Evolutionary conservation across 2,329 filamentous ascomycete genomes (phyloP), one percentile per base, ranked within the genome.

Genomic region (Alternaria viburni): DNA sequence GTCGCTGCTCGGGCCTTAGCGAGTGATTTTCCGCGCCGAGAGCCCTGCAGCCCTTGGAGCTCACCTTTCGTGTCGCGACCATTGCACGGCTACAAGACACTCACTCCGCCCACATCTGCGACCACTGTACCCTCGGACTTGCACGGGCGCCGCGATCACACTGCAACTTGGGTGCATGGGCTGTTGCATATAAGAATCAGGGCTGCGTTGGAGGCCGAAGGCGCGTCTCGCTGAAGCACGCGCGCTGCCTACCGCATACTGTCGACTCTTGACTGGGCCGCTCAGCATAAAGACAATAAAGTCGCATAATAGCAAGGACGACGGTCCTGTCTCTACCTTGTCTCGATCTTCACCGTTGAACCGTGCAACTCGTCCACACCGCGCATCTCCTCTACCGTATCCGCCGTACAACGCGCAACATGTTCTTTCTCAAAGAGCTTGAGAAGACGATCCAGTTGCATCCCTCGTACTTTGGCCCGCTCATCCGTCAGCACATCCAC

Each of bases 381-480:
- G 57, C 61, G 56, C 60, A 60, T 61, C 46, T 36, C 47, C 50
- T 30, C 45, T n/a, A 51, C 26, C 54, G 52, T 57, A 26, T 58
- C 64, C 62, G 54, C 60, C 57, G 50, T 62, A 59, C 65, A 56
- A 44, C 57, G 65, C 68, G 81, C 57, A 83, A 68, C 73, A 99
- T 99, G 96, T 99, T 98, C 83, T 99, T 99, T 85, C 92, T 99
- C 69, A 93, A 97, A 83, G 95, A 97, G 79, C 91, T 98, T 82
- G 93, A 97, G 83, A 93, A 95, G 79, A 91, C 93, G 77, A 94
- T 98, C 75, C 94, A 93, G 72, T 88, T 99, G 76, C 96, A 99
- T 79, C 96, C 96, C 26, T 98, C 95, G 12, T 99, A 96, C 84
- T 98, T 99, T 79, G 94, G 94, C 62, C 91, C 93, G 67, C 93